phyloP scores from a whole-genome alignment of 2,329 filamentous ascomycete genomes.

The Metarhizium anisopliae region DNA sequence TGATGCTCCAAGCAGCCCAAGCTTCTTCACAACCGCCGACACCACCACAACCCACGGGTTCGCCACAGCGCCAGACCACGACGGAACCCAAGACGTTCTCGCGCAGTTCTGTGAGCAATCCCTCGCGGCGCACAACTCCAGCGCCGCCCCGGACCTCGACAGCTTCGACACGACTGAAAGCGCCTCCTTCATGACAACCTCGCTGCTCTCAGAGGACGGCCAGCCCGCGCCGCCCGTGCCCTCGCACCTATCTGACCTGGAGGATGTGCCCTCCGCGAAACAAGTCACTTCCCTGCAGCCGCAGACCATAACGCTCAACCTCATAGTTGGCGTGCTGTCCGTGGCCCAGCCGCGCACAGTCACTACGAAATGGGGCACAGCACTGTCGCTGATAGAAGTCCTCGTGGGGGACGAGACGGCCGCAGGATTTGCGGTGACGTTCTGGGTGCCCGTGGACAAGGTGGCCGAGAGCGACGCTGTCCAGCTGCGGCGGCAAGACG shows the following conservation, averaged over 20 bases:
- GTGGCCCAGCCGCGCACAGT: constrained; percentile 60
- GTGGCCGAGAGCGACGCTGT: constrained; percentile 23
- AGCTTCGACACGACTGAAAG: constrained; percentile 14
- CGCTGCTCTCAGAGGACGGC: constrained; percentile 6
- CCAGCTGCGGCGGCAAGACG: constrained; percentile 58
- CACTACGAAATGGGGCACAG: constrained; percentile 53
- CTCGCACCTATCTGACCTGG: constrained; percentile 43
- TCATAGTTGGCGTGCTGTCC: constrained; percentile 73
- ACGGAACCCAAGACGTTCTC: constrained; percentile 32
- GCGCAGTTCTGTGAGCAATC: constrained; percentile 73
- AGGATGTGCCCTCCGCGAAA: constrained; percentile 57
- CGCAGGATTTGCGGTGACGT: constrained; percentile 71
- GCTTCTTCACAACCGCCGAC: constrained; percentile 39
- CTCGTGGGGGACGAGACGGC: constrained; percentile 79
- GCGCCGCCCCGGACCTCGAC: constrained; percentile 40
- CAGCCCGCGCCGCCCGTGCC: constrained; percentile 16
- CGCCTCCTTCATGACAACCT: constrained; percentile 13
- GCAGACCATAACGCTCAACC: constrained; percentile 72
- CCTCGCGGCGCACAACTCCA: constrained; percentile 57
- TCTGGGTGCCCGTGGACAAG: constrained; percentile 58
- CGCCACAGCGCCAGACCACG: constrained; percentile 13
- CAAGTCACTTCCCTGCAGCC: constrained; percentile 61
- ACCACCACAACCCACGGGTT: constrained; percentile 19
- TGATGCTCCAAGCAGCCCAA: constrained; percentile 20
- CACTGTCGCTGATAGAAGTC: constrained; percentile 63